Base-by-base conservation (phyloP, 2,329 filamentous ascomycete genomes). In the Phaeoacremonium minimum region DNA sequence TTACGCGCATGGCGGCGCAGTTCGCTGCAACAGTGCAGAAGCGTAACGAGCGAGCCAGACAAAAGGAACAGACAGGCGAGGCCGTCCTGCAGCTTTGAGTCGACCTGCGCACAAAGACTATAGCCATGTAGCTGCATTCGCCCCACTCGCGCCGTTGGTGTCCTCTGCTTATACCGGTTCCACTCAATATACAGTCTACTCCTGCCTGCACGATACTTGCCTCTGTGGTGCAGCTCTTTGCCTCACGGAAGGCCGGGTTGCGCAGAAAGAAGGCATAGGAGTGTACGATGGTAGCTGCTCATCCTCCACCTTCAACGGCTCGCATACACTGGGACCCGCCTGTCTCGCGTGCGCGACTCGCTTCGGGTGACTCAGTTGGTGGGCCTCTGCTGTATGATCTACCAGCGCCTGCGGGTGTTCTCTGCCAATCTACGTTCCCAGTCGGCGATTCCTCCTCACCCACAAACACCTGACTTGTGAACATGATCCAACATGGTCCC, bases 1-100 rank as follows among this genome's bases (percentile, higher is more conserved):
- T 60, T 60, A 55, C 58, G 50, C 52, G 58, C 58, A 65, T 60
- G 53, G 66, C 62, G 63, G 64, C 64, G 66, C 65, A 67, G 55
- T 46, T n/a, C 47, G 50, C 48, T 56, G 44, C 43, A 50, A 52
- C 46, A 48, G 37, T 38, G 34, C 35, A 35, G 40, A 33, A 37
- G n/a, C n/a, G n/a, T n/a, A n/a, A n/a, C n/a, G n/a, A n/a, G n/a
- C 22, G 22, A 9, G 22, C 22, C n/a, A n/a, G 9, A 26, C 9
- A n/a, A 26, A 9, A 26, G 9, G n/a, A n/a, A 9, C 22, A 26
- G 22, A 26, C 22, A 26, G 22, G 22, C 22, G 22, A 26, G 22
- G 22, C 22, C 9, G 22, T n/a, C 9, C n/a, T 26, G 22, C 22
- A 26, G 22, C 22, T 26, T 26, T 9, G 9, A 26, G 22, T 9